Percentiles rank a stretch among this genome's conserved stretches.
Conservation (phyloP, 1,139 yeast species). For the Candida neerlandica region DNA sequence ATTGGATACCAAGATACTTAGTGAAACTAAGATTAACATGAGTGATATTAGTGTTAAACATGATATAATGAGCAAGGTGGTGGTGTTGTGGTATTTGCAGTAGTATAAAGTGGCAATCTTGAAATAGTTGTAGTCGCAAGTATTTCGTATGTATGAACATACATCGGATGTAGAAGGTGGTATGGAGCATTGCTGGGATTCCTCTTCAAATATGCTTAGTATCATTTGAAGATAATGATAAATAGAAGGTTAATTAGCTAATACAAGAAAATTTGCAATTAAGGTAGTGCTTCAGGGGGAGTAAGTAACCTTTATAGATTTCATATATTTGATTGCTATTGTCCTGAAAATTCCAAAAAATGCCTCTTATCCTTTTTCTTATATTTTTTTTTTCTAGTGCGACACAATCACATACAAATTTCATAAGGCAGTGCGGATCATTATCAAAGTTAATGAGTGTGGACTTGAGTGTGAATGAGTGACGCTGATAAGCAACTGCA, state of each 20-base stretch:
- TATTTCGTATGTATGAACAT: conserved; percentile 24
- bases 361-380: background rate
- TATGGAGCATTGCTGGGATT: conserved; percentile 10
- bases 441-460: too few relatives aligned
- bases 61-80: conserved; percentile 20
- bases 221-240: background rate
- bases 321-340: background rate
- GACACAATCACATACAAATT: background rate
- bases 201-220: conserved; percentile 1
- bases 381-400: background rate
- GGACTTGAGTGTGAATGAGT: too few relatives aligned
- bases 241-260: background rate
- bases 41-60: conserved; percentile 20
- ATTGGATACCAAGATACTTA: conserved; percentile 41
- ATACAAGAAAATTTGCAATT: background rate
- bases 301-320: too few relatives aligned
- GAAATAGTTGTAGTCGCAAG: conserved; percentile 31
- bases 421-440: too few relatives aligned
- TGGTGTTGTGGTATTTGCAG: conserved; percentile 19
- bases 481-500: too few relatives aligned
- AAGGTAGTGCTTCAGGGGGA: background rate
- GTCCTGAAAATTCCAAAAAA: background rate
- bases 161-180: conserved; percentile 11
- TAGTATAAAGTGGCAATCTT: conserved; percentile 29
- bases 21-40: conserved; percentile 23